Conservation (phyloP, 169 alveolate species). For the Plasmodium gonderi region DNA sequence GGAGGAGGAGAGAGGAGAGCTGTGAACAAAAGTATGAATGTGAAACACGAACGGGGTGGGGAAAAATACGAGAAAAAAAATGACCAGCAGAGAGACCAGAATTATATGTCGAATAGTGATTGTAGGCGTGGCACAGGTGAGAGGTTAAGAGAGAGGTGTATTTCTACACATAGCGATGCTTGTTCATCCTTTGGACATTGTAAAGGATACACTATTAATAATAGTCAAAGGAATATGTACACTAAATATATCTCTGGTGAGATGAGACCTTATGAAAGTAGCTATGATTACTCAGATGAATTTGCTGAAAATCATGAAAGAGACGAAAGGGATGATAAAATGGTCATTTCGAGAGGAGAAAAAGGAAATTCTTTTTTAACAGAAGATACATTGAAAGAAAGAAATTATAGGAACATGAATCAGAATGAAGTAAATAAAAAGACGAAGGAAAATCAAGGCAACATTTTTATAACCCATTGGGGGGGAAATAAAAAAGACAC, state of each 20-base stretch:
- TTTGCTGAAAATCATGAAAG: background rate
- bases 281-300: background rate
- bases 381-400: background rate
- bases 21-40: background rate
- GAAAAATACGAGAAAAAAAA: background rate
- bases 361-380: background rate
- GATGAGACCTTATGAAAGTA: background rate
- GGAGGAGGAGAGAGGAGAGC: background rate
- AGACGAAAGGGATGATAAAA: background rate
- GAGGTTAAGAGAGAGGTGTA: background rate
- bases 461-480: background rate
- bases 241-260: background rate
- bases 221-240: background rate
- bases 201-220: background rate
- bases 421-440: background rate
- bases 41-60: no score
- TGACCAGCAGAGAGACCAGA: no score
- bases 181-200: background rate
- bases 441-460: background rate
- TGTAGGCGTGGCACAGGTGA: background rate
- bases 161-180: background rate
- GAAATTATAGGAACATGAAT: background rate
- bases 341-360: background rate
- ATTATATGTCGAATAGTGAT: no score
- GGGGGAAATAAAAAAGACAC: background rate